Evolutionary conservation across 306 rosid species (phyloP), one percentile per base, ranked within the genome.

Genomic region (Citrullus mucosospermus): DNA sequence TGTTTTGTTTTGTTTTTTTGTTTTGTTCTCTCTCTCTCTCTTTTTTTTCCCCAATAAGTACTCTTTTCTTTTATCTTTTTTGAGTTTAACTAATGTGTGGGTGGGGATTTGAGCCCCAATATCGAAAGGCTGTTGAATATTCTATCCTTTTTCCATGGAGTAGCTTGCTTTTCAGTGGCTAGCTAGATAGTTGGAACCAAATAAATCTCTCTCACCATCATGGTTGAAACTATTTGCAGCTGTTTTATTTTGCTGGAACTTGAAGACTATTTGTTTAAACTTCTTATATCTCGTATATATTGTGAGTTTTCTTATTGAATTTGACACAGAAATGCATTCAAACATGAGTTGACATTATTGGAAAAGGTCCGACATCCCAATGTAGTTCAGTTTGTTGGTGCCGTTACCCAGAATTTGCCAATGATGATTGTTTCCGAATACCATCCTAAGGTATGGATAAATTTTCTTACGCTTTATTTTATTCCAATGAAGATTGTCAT

Each of bases 291-390:
- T 71, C 25, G 3, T 16, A 28, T 14, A 48, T 72, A 25, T 50
- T 50, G 20, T 28, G 43, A 18, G 4, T 73, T 62, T 80, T 80
- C 46, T 20, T 34, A 51, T 57, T 81, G 63, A 59, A 78, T 17
- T 32, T 54, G 50, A 9, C 55, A 59, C 87, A 96, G 99, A 83
- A 90, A 82, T 79, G 90, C 91, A 78, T 96, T 96, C 99, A 91
- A 90, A 82, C 89, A 92, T 13, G 99, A 96, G 89, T 90, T 96
- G 60, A 91, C 89, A 0, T 74, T 96, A 86, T 82, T 96, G 79
- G 98, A 96, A 88, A 96, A 86, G 93, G 99, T 91, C 53, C 93
- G 99, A 51, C 99, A 96, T 88, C 99, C 99, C 43, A 96, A 96
- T 46, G 89, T 96, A 38, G 90, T 96, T 80, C 99, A 96, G 85